These are phyloP conservation scores for Trifolium dubium DNA, from an alignment of 306 rosid genomes.

Conservation along the genomic window DNA sequence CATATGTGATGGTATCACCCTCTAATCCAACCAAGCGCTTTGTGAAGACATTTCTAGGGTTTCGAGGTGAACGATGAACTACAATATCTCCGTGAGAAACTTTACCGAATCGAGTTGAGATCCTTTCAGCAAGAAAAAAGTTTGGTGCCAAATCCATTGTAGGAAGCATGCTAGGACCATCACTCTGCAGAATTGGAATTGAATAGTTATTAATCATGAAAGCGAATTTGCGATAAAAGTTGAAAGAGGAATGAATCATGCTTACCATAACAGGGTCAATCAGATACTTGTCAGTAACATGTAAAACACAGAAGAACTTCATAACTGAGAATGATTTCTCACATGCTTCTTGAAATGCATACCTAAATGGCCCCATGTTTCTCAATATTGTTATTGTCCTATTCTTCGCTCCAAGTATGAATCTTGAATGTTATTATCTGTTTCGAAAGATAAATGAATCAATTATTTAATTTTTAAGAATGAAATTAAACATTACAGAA, in stretches of 20 bases:
- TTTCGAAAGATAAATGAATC: neutral
- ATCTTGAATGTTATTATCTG: slow-evolving; percentile 9
- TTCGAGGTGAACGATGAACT: slow-evolving; percentile 53
- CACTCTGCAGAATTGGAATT: slow-evolving; percentile 52
- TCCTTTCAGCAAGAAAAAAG: slow-evolving; percentile 50
- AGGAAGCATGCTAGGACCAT: slow-evolving; percentile 94
- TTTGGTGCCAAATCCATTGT: slow-evolving; percentile 41
- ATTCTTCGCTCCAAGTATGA: neutral
- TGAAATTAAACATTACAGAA: neutral
- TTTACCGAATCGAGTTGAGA: slow-evolving; percentile 59
- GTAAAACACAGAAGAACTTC: slow-evolving; percentile 56
- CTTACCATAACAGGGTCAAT: slow-evolving; percentile 45
- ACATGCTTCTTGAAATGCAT: slow-evolving; percentile 47
- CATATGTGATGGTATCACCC: slow-evolving; percentile 65
- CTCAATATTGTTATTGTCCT: slow-evolving; percentile 9
- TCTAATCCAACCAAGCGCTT: slow-evolving; percentile 82
- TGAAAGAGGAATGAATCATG: slow-evolving; percentile 1
- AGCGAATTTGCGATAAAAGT: neutral
- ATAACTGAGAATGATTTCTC: slow-evolving; percentile 6
- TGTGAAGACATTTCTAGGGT: slow-evolving; percentile 46
- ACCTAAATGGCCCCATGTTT: slow-evolving; percentile 14
- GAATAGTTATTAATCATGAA: slow-evolving; percentile 3
- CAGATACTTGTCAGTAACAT: slow-evolving; percentile 52
- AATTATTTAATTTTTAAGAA: neutral
- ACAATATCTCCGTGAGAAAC: slow-evolving; percentile 65